phyloP scores from a whole-genome alignment of 495 filamentous ascomycete genomes.

The Rhizodiscina lignyota region DNA sequence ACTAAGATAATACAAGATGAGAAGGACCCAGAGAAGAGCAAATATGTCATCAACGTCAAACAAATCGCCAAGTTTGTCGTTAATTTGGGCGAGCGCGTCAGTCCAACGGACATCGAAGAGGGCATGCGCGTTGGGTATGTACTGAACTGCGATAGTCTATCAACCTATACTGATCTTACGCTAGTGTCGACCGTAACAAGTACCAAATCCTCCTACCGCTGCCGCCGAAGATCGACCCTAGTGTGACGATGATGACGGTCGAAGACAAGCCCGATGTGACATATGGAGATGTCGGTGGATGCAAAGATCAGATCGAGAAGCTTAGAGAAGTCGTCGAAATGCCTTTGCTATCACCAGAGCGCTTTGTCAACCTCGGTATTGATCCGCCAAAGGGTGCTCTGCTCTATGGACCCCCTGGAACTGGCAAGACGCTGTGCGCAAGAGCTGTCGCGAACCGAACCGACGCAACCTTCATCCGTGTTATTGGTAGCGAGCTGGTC shows the following conservation, averaged over 20 bases:
- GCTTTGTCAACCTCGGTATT: constrained; percentile 93
- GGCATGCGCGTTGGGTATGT: constrained; percentile 87
- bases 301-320: constrained; percentile 99
- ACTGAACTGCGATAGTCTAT: constrained; percentile 1
- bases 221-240: constrained; percentile 98
- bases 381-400: constrained; percentile 96
- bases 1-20: constrained; percentile 98
- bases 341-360: constrained; percentile 87
- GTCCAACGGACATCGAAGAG: constrained; percentile 97
- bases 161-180: constrained; percentile 8
- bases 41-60: constrained; percentile 99
- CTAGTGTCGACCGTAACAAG: constrained; percentile 88
- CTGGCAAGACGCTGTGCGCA: constrained; percentile 94
- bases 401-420: constrained; percentile 91
- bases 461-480: constrained; percentile 95
- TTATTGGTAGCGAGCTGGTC: constrained; percentile 91
- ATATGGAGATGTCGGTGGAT: constrained; percentile 95
- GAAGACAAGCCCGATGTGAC: constrained; percentile 99
- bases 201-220: constrained; percentile 95
- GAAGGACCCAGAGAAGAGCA: constrained; percentile 93
- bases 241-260: constrained; percentile 99
- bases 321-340: constrained; percentile 97
- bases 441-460: constrained; percentile 94
- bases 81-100: constrained; percentile 91
- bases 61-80: constrained; percentile 99